Evolutionary conservation across 441 rosid genomes (phyloP), one percentile per base, ranked within the genome.

Genomic region (Mallotus repandus): DNA sequence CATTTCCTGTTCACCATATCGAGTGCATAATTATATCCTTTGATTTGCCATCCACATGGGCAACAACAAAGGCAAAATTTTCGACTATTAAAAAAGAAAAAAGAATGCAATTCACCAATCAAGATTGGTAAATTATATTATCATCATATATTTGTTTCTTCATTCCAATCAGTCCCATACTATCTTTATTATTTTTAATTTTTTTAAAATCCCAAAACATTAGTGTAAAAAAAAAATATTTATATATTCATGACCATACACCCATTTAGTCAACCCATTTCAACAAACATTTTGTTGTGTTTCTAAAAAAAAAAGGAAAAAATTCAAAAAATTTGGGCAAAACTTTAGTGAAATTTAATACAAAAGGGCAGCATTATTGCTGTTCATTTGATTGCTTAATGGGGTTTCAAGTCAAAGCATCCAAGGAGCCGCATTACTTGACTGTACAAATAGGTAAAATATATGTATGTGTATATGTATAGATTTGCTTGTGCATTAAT

Each of bases 341-440:
- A 38, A 38, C 41, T 38, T 38, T 41, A 4, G 15, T 5, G 57
- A n/a, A 16, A 43, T 35, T 45, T 18, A 48, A 69, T n/a, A 32
- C 15, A 55, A 10, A 14, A 45, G 63, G 49, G 75, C 38, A 72
- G 38, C 60, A 76, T 81, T 46, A 79, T 79, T 79, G 68, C 61
- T 62, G 76, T 73, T 81, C 73, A 68, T 79, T 69, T 49, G 73
- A 74, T 76, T 75, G 81, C 9, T 55, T 69, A 70, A 71, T 65
- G 18, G 74, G 38, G 65, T 41, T 67, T n/a, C 1, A 81, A 72
- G 82, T 73, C 84, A 75, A 77, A 84, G 81, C 59, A 82, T 81
- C 80, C 72, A 77, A 80, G 65, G 74, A 83, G 89, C 92, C 91
- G 89, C 89, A 82, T 76, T 86, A 64, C 35, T 89, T 88, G 91